A percentile compares a stretch with the other conserved stretches of the same genome.
phyloP scores from a whole-genome alignment of 192 early-diverging fungal species.

The Umbelopsis isabellina region DNA sequence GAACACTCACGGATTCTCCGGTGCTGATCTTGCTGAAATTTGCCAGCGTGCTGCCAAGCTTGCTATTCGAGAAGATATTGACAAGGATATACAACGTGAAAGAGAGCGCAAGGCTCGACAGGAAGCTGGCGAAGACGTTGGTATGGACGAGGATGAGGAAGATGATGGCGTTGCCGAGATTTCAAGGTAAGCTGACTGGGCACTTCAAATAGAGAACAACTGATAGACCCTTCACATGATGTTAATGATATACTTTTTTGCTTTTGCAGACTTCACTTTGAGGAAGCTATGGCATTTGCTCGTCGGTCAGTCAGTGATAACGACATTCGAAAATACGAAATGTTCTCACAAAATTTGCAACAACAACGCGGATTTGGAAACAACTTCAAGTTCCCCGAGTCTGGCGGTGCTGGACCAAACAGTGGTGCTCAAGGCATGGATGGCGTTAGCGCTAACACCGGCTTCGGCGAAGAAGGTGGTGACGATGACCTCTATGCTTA shows the following conservation, averaged over 20 bases:
- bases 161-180: slow-evolving; percentile 89
- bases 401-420: slow-evolving; percentile 30
- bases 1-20: slow-evolving; percentile 92
- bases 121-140: slow-evolving; percentile 72
- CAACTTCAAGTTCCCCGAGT: slow-evolving; percentile 94
- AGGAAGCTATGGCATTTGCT: slow-evolving; percentile 98
- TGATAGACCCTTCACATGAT: background rate
- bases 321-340: slow-evolving; percentile 98
- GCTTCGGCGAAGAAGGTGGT: slow-evolving; percentile 66
- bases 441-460: slow-evolving; percentile 43
- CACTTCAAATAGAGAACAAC: too few relatives aligned
- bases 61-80: slow-evolving; percentile 96
- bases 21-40: slow-evolving; percentile 97
- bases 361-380: slow-evolving; percentile 90
- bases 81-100: slow-evolving; percentile 78
- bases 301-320: slow-evolving; percentile 94
- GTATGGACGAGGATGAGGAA: slow-evolving; percentile 75
- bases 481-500: slow-evolving; percentile 88
- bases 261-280: slow-evolving; percentile 80
- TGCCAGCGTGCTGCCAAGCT: slow-evolving; percentile 98
- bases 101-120: slow-evolving; percentile 69
- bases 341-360: slow-evolving; percentile 99
- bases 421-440: slow-evolving; percentile 29
- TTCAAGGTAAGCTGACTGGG: slow-evolving; percentile 52
- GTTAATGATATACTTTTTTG: background rate